These are phyloP conservation scores for Fragaria nilgerrensis DNA, from an alignment of 306 rosid species.

Conservation along the genomic window DNA sequence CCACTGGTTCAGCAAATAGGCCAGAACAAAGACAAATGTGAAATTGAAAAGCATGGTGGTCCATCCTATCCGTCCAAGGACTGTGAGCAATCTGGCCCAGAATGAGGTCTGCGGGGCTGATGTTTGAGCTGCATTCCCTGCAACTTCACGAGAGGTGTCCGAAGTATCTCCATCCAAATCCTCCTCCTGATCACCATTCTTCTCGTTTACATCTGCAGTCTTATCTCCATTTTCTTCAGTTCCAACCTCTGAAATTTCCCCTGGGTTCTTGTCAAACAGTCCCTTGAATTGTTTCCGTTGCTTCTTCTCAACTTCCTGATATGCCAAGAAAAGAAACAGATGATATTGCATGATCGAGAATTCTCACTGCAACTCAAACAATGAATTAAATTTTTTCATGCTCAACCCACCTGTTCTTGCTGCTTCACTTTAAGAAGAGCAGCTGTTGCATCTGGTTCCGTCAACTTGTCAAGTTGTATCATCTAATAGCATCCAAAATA, in stretches of 20 bases:
- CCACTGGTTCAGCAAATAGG: background rate
- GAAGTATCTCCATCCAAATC: constrained; percentile 42
- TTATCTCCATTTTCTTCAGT: constrained; percentile 38
- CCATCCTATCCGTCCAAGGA: constrained; percentile 65
- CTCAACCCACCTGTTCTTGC: constrained; percentile 64
- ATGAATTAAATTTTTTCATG: constrained; percentile 2
- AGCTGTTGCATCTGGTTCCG: constrained; percentile 81
- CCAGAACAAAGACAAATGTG: background rate
- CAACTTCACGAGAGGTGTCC: constrained; percentile 54
- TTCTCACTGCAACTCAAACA: background rate
- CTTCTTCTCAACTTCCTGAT: constrained; percentile 72
- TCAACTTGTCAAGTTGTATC: constrained; percentile 70
- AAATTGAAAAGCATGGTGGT: constrained; percentile 22
- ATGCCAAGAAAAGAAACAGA: constrained; percentile 5
- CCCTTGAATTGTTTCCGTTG: constrained; percentile 86
- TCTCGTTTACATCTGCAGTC: constrained; percentile 38
- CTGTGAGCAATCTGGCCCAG: constrained; percentile 59
- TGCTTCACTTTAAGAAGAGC: constrained; percentile 80
- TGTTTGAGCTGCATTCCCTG: constrained; percentile 25
- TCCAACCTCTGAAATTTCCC: constrained; percentile 70
- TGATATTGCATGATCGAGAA: background rate
- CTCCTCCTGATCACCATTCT: constrained; percentile 34
- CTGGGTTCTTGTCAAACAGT: constrained; percentile 91
- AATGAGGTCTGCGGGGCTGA: constrained; percentile 24
- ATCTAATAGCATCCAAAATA: constrained; percentile 45